These are phyloP conservation scores for Circinella minor DNA, from an alignment of 371 early-diverging fungal genomes.

Conservation along the genomic window DNA sequence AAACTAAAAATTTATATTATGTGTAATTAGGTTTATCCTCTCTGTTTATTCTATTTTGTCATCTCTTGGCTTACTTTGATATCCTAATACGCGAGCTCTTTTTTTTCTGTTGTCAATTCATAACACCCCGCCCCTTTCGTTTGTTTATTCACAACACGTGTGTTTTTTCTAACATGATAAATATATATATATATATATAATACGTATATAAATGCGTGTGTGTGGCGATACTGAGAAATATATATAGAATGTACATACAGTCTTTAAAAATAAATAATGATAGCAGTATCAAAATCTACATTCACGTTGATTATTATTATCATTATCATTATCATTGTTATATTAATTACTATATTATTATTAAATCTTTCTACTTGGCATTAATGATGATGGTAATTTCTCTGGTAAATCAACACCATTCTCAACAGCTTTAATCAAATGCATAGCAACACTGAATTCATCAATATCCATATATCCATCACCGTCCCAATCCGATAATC, in stretches of 20 bases:
- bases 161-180: not conserved
- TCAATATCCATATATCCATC: conserved; percentile 73
- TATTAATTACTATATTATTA: not conserved
- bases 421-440: conserved; percentile 53
- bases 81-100: not conserved
- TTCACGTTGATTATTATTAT: too few species aligned
- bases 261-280: too few species aligned
- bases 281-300: too few species aligned
- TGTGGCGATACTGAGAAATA: too few species aligned
- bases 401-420: conserved; percentile 56
- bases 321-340: not conserved
- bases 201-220: too few species aligned
- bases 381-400: conserved; percentile 46
- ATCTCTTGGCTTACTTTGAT: conserved; percentile 6
- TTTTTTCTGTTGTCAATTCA: not conserved
- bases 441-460: conserved; percentile 73
- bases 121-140: not conserved
- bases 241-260: too few species aligned
- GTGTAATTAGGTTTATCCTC: conserved; percentile 2
- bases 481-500: conserved; percentile 68
- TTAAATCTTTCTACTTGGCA: conserved; percentile 36
- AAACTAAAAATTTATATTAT: not conserved
- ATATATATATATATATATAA: not conserved
- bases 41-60: conserved; percentile 1
- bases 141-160: not conserved